Evolutionary conservation across 2,329 filamentous ascomycete species (phyloP).

Genomic region (Calonectria fujianensis): DNA sequence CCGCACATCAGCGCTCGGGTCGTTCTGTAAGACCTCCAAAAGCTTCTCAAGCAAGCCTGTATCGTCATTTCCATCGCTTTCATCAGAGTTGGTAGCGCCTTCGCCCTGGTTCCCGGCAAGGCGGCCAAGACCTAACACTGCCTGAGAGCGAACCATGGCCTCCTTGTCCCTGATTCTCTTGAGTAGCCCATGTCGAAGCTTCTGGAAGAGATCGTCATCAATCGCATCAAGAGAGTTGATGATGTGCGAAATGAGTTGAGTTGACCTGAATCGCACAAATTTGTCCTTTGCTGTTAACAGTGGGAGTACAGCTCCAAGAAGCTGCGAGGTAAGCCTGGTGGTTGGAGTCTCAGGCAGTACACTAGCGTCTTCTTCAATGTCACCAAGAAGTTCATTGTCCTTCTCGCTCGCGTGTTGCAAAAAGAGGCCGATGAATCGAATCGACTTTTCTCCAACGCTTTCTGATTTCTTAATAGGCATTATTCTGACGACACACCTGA

Average conservation of each 20-base stretch:
- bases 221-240: conserved; percentile 95
- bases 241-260: conserved; percentile 92
- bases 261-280: conserved; percentile 90
- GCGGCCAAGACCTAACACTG: conserved; percentile 90
- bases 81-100: conserved; percentile 81
- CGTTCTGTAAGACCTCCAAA: conserved; percentile 92
- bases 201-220: conserved; percentile 92
- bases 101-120: conserved; percentile 87
- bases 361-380: conserved; percentile 80
- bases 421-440: conserved; percentile 92
- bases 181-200: conserved; percentile 85
- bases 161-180: conserved; percentile 96
- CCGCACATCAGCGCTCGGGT: conserved; percentile 94
- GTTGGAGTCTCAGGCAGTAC: conserved; percentile 88
- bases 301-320: conserved; percentile 84
- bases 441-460: conserved; percentile 86
- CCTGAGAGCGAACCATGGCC: conserved; percentile 92
- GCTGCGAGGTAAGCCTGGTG: conserved; percentile 83
- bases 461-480: conserved; percentile 95
- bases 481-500: conserved; percentile 86
- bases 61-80: conserved; percentile 77
- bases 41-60: conserved; percentile 87
- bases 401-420: conserved; percentile 82
- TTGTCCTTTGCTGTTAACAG: conserved; percentile 94
- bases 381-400: conserved; percentile 80